Evolutionary conservation across 2,329 filamentous ascomycete genomes (phyloP), one percentile per base, ranked within the genome.

Genomic region (Epichloe elymi): DNA sequence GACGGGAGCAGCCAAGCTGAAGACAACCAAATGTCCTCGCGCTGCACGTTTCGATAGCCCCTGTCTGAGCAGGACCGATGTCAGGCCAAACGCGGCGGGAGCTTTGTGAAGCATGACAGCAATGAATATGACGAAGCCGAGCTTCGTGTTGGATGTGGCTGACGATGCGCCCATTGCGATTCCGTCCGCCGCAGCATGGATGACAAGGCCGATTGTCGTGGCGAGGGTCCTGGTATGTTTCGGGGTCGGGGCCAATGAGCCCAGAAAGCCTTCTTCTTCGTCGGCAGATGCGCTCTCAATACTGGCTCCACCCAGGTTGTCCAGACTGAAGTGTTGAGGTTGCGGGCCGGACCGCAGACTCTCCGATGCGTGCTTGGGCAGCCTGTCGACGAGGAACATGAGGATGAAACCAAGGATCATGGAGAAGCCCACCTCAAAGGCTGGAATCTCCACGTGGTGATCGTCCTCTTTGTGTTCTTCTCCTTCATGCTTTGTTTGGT

Each of bases 21-120:
- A 98, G 19, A 96, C 78, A 50, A 95, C 78, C 33, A 98, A 73
- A 67, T 97, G 93, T 0, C 83, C 84, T 52, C 91, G 76, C 1
- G 89, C 88, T 10, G 83, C 83, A 42, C 91, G 82, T 66, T 94
- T 97, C 12, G 86, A 88, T 1, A 97, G 73, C 0, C 93, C 93
- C 63, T 96, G 89, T 65, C 91, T 94, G 45, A 98, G 73, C 45
- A 98, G 70, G 2, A 96, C 80, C 1, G 89, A 90, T 0, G 91
- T 97, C 46, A 98, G 71, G 0, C 93, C 93, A 70, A 98, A 98
- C 0, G 93, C 90, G 1, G 93, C 93, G 0, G 90, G 91, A 1
- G 89, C 91, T 70, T 97, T 98, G 68, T 98, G 93, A 5, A 97
- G 80, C 86, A 98, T 94, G 58, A 98, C 93, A 11, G 93, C 93